Evolutionary conservation across 192 early-diverging fungal species (phyloP).

Genomic region (Entomortierella chlamydospora): DNA sequence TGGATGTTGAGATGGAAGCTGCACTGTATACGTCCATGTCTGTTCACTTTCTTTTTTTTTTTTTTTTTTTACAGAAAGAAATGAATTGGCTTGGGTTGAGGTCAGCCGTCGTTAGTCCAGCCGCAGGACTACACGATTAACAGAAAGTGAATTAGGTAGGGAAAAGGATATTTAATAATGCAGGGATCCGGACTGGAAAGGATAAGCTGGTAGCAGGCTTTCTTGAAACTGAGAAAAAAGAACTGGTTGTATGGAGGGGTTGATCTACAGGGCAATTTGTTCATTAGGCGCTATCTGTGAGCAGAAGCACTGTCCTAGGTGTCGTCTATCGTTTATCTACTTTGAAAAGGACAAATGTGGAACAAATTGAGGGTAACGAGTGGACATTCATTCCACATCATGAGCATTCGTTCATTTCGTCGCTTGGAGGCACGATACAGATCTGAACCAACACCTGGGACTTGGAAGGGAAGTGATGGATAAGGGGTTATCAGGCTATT

Average conservation of each 20-base stretch:
- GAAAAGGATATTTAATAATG: not conserved
- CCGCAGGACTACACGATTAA: too few relatives aligned
- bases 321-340: not conserved
- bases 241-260: not conserved
- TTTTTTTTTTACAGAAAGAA: not conserved
- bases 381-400: slow-evolving; percentile 5
- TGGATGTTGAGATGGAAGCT: slow-evolving; percentile 18
- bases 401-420: not conserved
- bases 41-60: not conserved
- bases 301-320: not conserved
- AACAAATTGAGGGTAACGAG: not conserved
- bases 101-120: too few relatives aligned
- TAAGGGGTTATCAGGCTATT: slow-evolving; percentile 9
- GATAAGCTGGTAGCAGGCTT: too few relatives aligned
- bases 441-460: slow-evolving; percentile 50
- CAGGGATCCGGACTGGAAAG: not conserved
- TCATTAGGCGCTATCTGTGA: not conserved
- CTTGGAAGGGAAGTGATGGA: slow-evolving; percentile 7
- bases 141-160: not conserved
- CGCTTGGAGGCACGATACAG: slow-evolving; percentile 25
- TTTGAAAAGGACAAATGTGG: not conserved
- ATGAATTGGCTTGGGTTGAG: not conserved
- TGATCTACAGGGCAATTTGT: not conserved
- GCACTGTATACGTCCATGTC: slow-evolving; percentile 21
- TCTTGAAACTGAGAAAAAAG: not conserved